Evolutionary conservation across 306 rosid species (phyloP).

Genomic region (Ziziphus jujuba): DNA sequence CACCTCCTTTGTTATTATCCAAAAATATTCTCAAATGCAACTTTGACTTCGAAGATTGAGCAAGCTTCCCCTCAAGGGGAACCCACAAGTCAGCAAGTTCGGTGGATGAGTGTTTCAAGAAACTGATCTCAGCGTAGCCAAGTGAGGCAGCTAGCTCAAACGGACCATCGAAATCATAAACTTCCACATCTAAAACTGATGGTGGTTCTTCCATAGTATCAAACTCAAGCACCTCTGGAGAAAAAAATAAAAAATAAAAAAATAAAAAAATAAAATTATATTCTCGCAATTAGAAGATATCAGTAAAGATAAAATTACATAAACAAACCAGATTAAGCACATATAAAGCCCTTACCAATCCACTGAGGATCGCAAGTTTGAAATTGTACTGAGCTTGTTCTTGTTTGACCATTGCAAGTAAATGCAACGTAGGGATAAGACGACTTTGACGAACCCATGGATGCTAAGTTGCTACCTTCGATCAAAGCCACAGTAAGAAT

Average conservation of each 20-base stretch:
- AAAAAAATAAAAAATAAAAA: conserved; percentile 4
- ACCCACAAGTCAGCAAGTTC: conserved; percentile 88
- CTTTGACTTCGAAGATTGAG: conserved; percentile 84
- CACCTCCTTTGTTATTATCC: conserved; percentile 78
- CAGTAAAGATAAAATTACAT: conserved; percentile 3
- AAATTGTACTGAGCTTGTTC: conserved; percentile 91
- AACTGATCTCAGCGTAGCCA: conserved; percentile 87
- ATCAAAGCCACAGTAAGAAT: conserved; percentile 76
- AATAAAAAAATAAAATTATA: background rate
- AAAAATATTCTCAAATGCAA: conserved; percentile 82
- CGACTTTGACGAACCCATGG: conserved; percentile 55
- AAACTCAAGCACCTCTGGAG: conserved; percentile 87
- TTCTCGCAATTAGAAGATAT: conserved; percentile 1
- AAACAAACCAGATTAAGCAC: background rate
- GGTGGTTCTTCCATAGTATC: conserved; percentile 99
- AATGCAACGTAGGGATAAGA: conserved; percentile 83
- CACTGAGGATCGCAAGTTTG: conserved; percentile 77
- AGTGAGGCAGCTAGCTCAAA: conserved; percentile 79
- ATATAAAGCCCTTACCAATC: conserved; percentile 60
- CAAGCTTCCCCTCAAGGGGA: conserved; percentile 80
- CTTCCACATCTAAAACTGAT: conserved; percentile 74
- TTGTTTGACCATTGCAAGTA: conserved; percentile 81
- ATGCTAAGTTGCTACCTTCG: conserved; percentile 67
- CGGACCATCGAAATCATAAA: conserved; percentile 88
- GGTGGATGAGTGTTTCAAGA: conserved; percentile 69